Evolutionary conservation across 2,329 filamentous ascomycete species (phyloP), one percentile per base, ranked within the genome.

Genomic region (Colletotrichum noveboracense): DNA sequence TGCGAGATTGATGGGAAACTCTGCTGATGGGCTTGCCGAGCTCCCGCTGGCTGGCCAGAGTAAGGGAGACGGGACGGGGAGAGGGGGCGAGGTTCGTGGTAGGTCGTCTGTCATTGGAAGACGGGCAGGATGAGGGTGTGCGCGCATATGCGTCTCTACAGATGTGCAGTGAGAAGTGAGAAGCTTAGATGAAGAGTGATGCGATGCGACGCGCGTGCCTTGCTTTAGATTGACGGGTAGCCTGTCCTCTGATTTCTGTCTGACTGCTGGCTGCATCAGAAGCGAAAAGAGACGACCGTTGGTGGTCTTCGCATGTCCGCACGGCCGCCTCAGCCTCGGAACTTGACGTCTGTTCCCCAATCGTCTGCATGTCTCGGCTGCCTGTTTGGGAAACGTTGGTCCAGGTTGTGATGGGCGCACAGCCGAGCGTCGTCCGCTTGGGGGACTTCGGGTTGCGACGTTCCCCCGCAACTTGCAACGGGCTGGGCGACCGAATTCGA

Each of bases 291-390:
- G 66, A 68, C 52, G 66, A 68, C 43, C 48, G 66, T 70, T 56
- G 61, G 24, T 34, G 60, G 30, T 66, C 7, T 69, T 56, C 32
- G 16, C n/a, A n/a, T 26, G 13, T 21, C 21, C 30, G 55, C 56
- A 48, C 67, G 34, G 67, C 43, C 67, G 36, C 67, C 38, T 48
- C 55, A 67, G 62, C 69, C 73, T 64, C 69, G 38, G 68, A 71
- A 48, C 36, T 34, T 65, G n/a, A 38, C n/a, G 28, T 71, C 61
- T 65, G 52, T 30, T 48, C 21, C 26, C 67, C 5, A 26, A 26
- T 28, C 52, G 36, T 34, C 28, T 66, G n/a, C 62, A 65, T 60
- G 43, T 56, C 38, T 64, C n/a, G 32, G 55, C 26, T 67, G 56
- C 62, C 62, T 55, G 9, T 48, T 58, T 75, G 28, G 69, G 62